Evolutionary conservation across 2,329 filamentous ascomycete genomes (phyloP), one percentile per base, ranked within the genome.

Genomic region (Colletotrichum sp.): DNA sequence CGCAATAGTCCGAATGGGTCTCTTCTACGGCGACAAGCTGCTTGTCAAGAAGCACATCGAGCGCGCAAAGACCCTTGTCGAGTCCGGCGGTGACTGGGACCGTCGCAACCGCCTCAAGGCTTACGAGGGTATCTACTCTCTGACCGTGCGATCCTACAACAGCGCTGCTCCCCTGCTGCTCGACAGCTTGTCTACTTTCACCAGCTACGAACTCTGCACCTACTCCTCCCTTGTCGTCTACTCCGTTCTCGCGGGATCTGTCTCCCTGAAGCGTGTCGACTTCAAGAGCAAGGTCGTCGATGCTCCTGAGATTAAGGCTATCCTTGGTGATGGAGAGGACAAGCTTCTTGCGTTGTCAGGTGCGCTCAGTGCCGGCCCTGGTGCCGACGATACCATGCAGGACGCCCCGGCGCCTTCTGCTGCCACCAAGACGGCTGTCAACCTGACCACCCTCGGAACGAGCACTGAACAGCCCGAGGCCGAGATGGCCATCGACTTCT

Each of bases 271-370:
- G 89, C 94, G 97, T 64, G 95, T 98, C 38, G 97, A 99, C 85
- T 99, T 99, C 91, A 99, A 99, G 90, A 95, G 95, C 78, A 98
- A 98, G 89, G 97, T 99, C 30, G 96, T 99, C 55, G 97, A 99
- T 84, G 97, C 97, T 9, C 96, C 97, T 14, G 97, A 99, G 87
- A 98, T 99, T 87, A 98, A 97, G 87, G 97, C 97, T 48, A 97
- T 99, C 78, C 92, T 99, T 28, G 97, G 96, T 74, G 93, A 96
- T 79, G 93, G 93, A 28, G 94, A 97, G 80, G 96, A 98, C 82
- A 96, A 96, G 86, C 88, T 98, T 70, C 90, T 95, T 36, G 96
- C 95, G 1, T 88, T 98, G 26, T 92, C 93, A 34, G 96, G 96
- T 21, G 93, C 94, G 36, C 87, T 96, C 69, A 97, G 95, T 2